phyloP scores from a whole-genome alignment of 192 early-diverging fungal species.

The Coemansia sp. region DNA sequence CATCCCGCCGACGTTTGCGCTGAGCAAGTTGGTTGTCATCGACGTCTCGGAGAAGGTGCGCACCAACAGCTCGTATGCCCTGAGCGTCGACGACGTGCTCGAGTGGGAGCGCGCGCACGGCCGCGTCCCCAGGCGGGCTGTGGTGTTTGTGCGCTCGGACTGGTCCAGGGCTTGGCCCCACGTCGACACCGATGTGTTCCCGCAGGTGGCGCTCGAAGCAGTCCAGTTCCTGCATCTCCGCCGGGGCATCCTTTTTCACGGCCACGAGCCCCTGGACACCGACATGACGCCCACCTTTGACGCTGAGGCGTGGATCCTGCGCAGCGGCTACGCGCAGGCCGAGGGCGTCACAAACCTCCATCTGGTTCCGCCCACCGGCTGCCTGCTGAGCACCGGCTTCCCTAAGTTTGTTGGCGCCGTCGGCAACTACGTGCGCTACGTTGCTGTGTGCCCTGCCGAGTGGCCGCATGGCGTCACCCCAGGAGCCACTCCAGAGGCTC shows the following conservation, averaged over 20 bases:
- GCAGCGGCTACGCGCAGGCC: conserved; percentile 52
- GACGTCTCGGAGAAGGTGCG: conserved; percentile 44
- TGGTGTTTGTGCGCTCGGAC: conserved; percentile 58
- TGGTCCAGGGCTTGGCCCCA: conserved; percentile 54
- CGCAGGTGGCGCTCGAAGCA: conserved; percentile 47
- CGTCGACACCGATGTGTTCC: conserved; percentile 54
- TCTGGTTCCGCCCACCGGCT: conserved; percentile 50
- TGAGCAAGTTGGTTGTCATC: conserved; percentile 56
- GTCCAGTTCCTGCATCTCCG: conserved; percentile 52
- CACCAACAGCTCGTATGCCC: conserved; percentile 39
- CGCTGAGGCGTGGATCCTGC: conserved; percentile 49
- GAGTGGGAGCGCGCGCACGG: conserved; percentile 47
- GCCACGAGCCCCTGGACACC: conserved; percentile 57
- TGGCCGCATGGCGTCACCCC: conserved; percentile 48
- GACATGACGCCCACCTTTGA: conserved; percentile 54
- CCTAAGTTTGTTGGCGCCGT: conserved; percentile 55
- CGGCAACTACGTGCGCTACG: conserved; percentile 55
- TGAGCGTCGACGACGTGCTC: conserved; percentile 37
- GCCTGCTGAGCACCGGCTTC: conserved; percentile 54
- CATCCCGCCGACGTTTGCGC: conserved; percentile 52
- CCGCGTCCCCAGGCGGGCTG: conserved; percentile 36
- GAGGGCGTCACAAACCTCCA: conserved; percentile 57
- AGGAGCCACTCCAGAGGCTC: conserved; percentile 38
- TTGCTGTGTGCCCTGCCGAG: conserved; percentile 46
- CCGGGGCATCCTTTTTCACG: conserved; percentile 53